Conservation (phyloP, 352 stramenopile species). For the Elongisporangium anandrum region DNA sequence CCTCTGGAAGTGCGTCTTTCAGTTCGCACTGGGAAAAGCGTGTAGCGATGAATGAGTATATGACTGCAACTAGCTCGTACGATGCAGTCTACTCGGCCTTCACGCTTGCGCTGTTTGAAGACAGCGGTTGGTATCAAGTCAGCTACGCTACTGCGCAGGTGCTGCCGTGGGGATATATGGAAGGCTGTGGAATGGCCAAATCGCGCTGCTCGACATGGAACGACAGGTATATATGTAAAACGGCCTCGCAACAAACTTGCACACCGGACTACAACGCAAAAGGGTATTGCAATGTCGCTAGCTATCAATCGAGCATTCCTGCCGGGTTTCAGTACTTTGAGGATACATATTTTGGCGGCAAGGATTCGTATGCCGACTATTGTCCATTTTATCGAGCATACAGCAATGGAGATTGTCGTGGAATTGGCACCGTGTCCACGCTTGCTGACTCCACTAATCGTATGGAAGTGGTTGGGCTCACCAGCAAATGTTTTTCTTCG, state of each 20-base stretch:
- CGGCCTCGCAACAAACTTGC: conserved; percentile 34
- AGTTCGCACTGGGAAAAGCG: conserved; percentile 85
- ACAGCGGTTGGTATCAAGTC: conserved; percentile 80
- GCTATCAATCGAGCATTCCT: conserved; percentile 62
- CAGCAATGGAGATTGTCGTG: conserved; percentile 73
- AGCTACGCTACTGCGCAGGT: conserved; percentile 52
- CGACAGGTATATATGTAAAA: conserved; percentile 59
- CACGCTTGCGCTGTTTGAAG: conserved; percentile 73
- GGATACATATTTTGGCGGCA: conserved; percentile 44
- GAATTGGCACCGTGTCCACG: conserved; percentile 41
- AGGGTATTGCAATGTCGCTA: conserved; percentile 71
- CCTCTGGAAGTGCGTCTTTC: conserved; percentile 48
- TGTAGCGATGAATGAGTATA: conserved; percentile 79
- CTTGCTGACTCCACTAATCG: conserved; percentile 29
- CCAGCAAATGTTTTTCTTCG: conserved; percentile 70
- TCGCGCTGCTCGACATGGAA: conserved; percentile 65
- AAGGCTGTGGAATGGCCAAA: conserved; percentile 64
- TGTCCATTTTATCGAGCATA: conserved; percentile 77
- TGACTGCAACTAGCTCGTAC: conserved; percentile 73
- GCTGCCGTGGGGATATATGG: conserved; percentile 66
- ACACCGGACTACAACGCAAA: conserved; percentile 67
- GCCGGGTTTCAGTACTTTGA: conserved; percentile 81
- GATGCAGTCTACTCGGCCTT: conserved; percentile 71
- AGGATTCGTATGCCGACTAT: conserved; percentile 71
- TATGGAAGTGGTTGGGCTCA: conserved; percentile 47